These are phyloP conservation scores for Colletotrichum coccodes DNA, from an alignment of 2,329 filamentous ascomycete genomes.

Conservation along the genomic window DNA sequence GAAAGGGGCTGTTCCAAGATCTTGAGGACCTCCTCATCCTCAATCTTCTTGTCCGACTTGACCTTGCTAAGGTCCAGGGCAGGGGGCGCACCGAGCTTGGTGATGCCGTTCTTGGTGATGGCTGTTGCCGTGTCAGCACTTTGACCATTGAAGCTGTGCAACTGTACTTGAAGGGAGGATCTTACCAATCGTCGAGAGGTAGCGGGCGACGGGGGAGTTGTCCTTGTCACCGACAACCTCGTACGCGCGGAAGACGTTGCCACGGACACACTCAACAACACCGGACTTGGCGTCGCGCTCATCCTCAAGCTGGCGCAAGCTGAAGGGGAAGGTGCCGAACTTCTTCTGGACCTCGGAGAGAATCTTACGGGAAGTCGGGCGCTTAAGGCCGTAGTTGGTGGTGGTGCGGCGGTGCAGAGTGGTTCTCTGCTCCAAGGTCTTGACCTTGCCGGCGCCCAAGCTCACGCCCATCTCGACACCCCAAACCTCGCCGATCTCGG, in stretches of 20 bases:
- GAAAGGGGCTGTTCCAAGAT: conserved; percentile 89
- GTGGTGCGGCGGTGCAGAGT: conserved; percentile 94
- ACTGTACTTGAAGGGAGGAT: conserved; percentile 36
- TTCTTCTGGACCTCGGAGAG: conserved; percentile 96
- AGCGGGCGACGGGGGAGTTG: conserved; percentile 81
- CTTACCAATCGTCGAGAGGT: conserved; percentile 94
- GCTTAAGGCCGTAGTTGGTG: conserved; percentile 93
- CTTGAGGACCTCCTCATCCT: conserved; percentile 93
- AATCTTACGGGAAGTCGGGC: conserved; percentile 90
- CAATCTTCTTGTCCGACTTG: conserved; percentile 98
- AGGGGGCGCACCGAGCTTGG: conserved; percentile 82
- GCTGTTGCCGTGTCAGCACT: conserved; percentile 61
- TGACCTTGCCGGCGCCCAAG: conserved; percentile 92
- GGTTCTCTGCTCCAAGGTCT: conserved; percentile 85
- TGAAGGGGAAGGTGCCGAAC: conserved; percentile 98
- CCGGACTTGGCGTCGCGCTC: conserved; percentile 96
- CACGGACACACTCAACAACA: conserved; percentile 94
- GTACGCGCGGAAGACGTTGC: conserved; percentile 93
- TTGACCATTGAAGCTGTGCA: not conserved
- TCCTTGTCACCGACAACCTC: conserved; percentile 97
- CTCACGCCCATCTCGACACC: conserved; percentile 96
- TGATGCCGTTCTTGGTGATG: conserved; percentile 97
- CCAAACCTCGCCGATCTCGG: conserved; percentile 95
- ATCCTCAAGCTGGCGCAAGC: conserved; percentile 94
- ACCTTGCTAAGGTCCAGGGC: conserved; percentile 81